Conservation (phyloP, 78 protist species). For the Polysphondylium violaceum region DNA sequence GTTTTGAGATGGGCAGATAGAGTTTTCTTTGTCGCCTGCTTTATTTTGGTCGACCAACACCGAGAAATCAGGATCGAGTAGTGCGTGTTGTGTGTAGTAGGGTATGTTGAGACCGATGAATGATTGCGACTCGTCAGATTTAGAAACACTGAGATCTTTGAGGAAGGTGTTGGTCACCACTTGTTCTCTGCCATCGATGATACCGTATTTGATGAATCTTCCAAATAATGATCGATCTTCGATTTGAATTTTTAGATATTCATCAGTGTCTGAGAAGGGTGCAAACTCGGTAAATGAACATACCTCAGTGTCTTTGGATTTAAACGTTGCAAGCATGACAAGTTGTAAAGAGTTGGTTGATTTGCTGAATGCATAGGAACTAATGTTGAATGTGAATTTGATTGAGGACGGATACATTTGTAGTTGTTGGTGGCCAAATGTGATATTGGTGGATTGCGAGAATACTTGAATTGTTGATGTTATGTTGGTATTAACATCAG, state of each 20-base stretch:
- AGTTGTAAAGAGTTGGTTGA: slow-evolving; percentile 8
- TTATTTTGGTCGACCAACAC: not conserved
- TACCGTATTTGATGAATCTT: not conserved
- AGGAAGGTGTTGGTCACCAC: not conserved
- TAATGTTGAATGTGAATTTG: slow-evolving; percentile 23
- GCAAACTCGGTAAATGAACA: slow-evolving; percentile 1
- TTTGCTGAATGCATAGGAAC: not conserved
- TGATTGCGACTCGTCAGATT: not conserved
- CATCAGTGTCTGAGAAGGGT: not conserved
- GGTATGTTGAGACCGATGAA: slow-evolving; percentile 27
- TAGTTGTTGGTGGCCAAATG: slow-evolving; percentile 3
- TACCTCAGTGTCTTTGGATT: not conserved
- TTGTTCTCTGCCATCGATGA: not conserved
- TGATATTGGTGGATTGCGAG: not conserved
- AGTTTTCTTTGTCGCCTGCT: not conserved
- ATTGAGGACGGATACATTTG: slow-evolving; percentile 50
- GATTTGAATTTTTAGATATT: not conserved
- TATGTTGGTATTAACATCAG: not conserved
- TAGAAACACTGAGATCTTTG: not conserved
- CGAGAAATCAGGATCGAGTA: slow-evolving; percentile 35
- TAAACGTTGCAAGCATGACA: slow-evolving; percentile 17
- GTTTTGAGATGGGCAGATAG: not conserved
- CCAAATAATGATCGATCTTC: slow-evolving; percentile 11
- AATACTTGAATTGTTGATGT: slow-evolving; percentile 6
- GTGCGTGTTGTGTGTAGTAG: not conserved